Evolutionary conservation across 495 filamentous ascomycete species (phyloP), one percentile per base, ranked within the genome.

Genomic region (Clavariopsis aquatica): DNA sequence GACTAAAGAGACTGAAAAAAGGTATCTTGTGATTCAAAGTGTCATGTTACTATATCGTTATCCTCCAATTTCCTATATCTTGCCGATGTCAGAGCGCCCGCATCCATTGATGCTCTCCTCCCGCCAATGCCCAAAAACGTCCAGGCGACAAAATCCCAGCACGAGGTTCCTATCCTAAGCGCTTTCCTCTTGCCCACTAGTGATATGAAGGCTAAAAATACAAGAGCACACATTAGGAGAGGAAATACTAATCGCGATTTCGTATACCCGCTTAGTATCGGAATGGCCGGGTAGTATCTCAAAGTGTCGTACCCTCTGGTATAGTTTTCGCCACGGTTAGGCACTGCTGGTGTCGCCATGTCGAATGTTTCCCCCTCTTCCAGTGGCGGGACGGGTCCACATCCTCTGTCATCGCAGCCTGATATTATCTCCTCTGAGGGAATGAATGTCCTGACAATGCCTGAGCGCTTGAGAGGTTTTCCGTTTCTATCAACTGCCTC

Each of bases 401-500:
- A 73, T 13, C 60, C 56, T 7, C 65, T 45, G 43, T 69, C 63
- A 51, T 60, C 56, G 43, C 71, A 73, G 23, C n/a, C 52, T 13
- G 49, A n/a, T 19, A 22, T 17, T 1, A 71, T 60, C 0, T 13
- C 28, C 15, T 49, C 36, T 17, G 58, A 61, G 24, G 58, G 69
- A n/a, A 66, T 28, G 34, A 74, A 72, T 0, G 72, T 74, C 23
- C 62, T 62, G 15, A 63, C 56, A 1, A 72, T 53, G 13, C 61
- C 60, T 34, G 70, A 72, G 31, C 52, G 28, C 24, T 41, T 49
- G 26, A 74, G 52, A 3, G 49, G 34, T 19, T 55, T 41, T 28
- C 65, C 71, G 9, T 69, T 28, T 19, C 20, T 47, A 46, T 72
- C 71, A 0, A 75, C 23, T 13, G 69, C 73, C 52, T 75, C 63